Base-by-base conservation (phyloP, 257 asterid species). In the Handroanthus guayacan region DNA sequence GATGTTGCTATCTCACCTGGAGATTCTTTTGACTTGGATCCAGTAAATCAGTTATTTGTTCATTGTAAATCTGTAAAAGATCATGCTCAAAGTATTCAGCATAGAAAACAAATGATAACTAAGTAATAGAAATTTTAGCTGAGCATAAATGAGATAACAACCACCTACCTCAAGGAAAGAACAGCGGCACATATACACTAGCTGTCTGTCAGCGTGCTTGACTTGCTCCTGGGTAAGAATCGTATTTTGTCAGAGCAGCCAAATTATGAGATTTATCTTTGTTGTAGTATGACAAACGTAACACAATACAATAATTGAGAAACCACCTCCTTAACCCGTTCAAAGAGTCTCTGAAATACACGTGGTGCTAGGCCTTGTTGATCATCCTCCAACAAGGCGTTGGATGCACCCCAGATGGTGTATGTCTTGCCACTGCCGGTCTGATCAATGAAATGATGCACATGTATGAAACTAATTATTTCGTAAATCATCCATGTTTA, bases 361-460 rank as follows among this genome's bases (percentile, higher is more conserved):
- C 98, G 99, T 48, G 99, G 98, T 47, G 96, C 97, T 82, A 95
- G 84, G 72, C 99, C 99, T 84, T 90, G 94, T 77, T 89, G 90
- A 69, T 91, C 97, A 69, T 86, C 96, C 57, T 86, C 96, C 89
- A 88, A 80, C 89, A 89, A 88, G 77, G 95, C 82, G 65, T 89
- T 95, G 86, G 97, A 88, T 38, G 98, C 92, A 78, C 98, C 99
- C 99, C 99, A 95, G 31, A 95, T 85, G 18, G 99, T 95, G 82
- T 95, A 95, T 60, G 99, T 95, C 80, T 95, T 95, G 67, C 99
- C 99, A 56, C 99, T 95, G 41, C 99, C 99, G 14, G 99, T 95
- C 99, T 95, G 85, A 81, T 52, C 54, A 84, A 81, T 50, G 47
- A 71, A 69, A 76, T 78, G 51, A 56, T 65, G 25, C 38, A 72